Conservation (phyloP, 371 early-diverging fungal species). For the Basidiobolus meristosporus region DNA sequence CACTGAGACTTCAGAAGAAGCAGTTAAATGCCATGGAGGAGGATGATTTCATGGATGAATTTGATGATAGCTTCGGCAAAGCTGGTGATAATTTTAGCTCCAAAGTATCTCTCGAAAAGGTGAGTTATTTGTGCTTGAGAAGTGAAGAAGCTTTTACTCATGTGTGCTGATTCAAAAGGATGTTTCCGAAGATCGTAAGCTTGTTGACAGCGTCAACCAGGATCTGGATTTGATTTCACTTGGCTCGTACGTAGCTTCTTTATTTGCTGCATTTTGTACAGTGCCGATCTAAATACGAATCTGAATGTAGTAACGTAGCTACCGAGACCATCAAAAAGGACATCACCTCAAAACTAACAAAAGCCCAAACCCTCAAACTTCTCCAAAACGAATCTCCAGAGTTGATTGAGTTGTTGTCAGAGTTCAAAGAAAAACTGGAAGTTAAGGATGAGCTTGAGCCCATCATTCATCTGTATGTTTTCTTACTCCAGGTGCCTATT, state of each 20-base stretch:
- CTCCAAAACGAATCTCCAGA: conserved; percentile 69
- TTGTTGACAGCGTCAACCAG: conserved; percentile 28
- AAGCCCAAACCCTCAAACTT: conserved; percentile 11
- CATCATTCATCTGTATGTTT: too few relatives aligned
- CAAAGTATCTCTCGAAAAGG: conserved; percentile 1
- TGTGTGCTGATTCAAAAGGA: conserved; percentile 6
- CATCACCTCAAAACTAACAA: too few relatives aligned
- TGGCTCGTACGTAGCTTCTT: neutral
- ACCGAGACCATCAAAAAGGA: too few relatives aligned
- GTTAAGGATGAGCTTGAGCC: too few relatives aligned
- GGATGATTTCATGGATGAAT: conserved; percentile 77
- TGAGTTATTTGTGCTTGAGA: neutral
- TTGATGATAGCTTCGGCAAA: conserved; percentile 5
- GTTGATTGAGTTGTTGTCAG: conserved; percentile 48
- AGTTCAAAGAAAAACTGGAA: conserved; percentile 38
- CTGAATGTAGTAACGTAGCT: conserved; percentile 31
- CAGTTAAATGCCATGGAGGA: conserved; percentile 59
- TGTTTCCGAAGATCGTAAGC: conserved; percentile 10
- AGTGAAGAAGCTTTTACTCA: neutral
- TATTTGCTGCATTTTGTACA: conserved; percentile 1
- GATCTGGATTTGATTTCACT: conserved; percentile 25
- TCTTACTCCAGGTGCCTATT: neutral
- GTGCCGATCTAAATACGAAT: conserved; percentile 29
- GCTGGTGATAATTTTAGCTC: neutral
- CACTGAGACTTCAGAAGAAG: conserved; percentile 66